These are phyloP conservation scores for Chenopodium berlandieri DNA, from an alignment of 148 eudicot species.

Conservation along the genomic window DNA sequence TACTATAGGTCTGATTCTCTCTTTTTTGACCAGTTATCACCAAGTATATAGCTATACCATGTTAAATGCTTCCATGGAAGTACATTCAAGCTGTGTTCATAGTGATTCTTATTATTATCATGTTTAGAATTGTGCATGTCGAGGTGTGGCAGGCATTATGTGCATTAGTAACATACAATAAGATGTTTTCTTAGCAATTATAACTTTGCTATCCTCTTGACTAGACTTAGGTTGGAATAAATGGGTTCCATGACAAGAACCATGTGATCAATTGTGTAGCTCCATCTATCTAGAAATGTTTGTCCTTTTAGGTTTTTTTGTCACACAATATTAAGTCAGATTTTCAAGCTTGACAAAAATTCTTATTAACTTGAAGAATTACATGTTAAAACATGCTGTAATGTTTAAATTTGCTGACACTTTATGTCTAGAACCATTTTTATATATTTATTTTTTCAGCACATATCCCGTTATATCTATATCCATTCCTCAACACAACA, in stretches of 20 bases:
- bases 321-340: not conserved
- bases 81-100: not conserved
- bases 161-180: not conserved
- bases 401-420: not conserved
- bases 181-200: not conserved
- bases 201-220: not conserved
- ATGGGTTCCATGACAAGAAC: not conserved
- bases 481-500: slow-evolving; percentile 93
- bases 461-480: slow-evolving; percentile 88
- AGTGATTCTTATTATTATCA: not conserved
- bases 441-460: slow-evolving; percentile 51
- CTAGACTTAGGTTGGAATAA: not conserved
- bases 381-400: not conserved
- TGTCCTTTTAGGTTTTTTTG: not conserved
- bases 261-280: not conserved
- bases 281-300: not conserved
- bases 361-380: not conserved
- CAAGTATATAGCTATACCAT: not conserved
- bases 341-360: not conserved
- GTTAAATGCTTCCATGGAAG: not conserved
- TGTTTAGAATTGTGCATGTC: not conserved
- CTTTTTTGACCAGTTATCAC: not conserved
- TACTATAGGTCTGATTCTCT: too few species aligned
- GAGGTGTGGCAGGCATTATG: not conserved
- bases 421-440: not conserved